Evolutionary conservation across 2,329 filamentous ascomycete species (phyloP), one percentile per base, ranked within the genome.

Genomic region (Alternaria sp.): DNA sequence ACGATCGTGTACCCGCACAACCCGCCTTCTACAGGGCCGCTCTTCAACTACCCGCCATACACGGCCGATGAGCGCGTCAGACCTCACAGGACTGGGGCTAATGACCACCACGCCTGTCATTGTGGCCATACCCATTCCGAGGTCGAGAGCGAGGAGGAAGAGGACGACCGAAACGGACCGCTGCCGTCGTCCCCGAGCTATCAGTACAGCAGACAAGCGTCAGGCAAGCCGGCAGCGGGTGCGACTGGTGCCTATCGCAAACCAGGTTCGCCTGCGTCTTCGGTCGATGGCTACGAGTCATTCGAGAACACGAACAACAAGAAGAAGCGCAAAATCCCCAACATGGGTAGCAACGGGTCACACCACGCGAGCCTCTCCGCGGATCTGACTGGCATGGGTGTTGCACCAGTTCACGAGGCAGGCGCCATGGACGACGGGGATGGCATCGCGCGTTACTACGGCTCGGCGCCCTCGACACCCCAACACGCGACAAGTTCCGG

Each of bases 261-360:
- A 65, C 79, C 84, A 23, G 81, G 88, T 46, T 87, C 88, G 21
- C 86, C 90, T 52, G 86, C 86, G 46, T 93, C 92, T 12, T 89
- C 90, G 23, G 86, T 88, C 11, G 95, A 98, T 78, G 93, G 94
- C 13, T 98, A 98, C 79, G 96, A 99, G 79, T 96, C 93, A 7
- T 97, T 97, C 74, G 96, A 99, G 80, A 98, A 98, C 74, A 97
- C 93, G 36, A 98, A 97, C 80, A 99, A 99, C 79, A 99, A 99
- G 82, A 99, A 98, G 84, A 98, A 99, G 81, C 88, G 96, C 70
- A 99, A 99, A 82, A 98, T 99, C 40, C 96, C 96, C 0, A 93
- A 93, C 0, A 93, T 93, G 10, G 91, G 92, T 17, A 91, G 92
- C 72, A 85, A 89, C 13, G 87, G 83, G 58, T 81, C 84, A 66